Conservation (phyloP, 163 green algal genomes). For the Picocystis sp. region DNA sequence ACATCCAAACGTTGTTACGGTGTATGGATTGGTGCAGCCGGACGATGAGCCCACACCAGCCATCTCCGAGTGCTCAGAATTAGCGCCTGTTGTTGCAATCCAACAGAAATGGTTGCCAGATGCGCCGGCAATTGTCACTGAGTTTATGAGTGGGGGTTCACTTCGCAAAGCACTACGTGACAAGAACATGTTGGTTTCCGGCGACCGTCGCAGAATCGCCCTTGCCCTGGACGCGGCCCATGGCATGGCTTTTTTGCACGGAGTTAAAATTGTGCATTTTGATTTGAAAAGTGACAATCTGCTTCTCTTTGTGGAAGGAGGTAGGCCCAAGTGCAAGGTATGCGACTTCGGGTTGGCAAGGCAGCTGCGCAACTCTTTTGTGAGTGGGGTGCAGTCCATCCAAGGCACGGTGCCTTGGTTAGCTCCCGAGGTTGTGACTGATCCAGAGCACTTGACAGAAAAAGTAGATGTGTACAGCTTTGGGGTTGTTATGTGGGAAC, state of each 20-base stretch:
- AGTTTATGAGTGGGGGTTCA: conserved; percentile 44
- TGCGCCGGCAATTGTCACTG: conserved; percentile 46
- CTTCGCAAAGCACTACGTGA: conserved; percentile 38
- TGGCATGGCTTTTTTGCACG: conserved; percentile 67
- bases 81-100: no score
- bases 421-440: conserved; percentile 60
- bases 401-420: conserved; percentile 64
- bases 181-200: conserved; percentile 39
- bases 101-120: no score
- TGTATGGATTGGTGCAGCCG: conserved; percentile 59
- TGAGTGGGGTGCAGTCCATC: conserved; percentile 27
- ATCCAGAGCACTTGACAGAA: conserved; percentile 33
- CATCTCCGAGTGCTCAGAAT: no score
- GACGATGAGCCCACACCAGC: no score
- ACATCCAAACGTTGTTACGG: conserved; percentile 49
- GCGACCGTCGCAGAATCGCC: conserved; percentile 32
- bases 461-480: conserved; percentile 41
- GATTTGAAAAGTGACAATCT: conserved; percentile 56
- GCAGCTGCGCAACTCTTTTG: conserved; percentile 31
- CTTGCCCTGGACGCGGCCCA: conserved; percentile 55
- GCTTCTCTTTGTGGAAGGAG: conserved; percentile 52
- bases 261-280: conserved; percentile 59
- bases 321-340: conserved; percentile 50
- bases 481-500: conserved; percentile 49
- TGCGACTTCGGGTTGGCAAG: conserved; percentile 51